Percentiles rank a stretch among this genome's conserved stretches.
These are phyloP conservation scores for Vinca minor DNA, from an alignment of 257 asterid species.

Conservation along the genomic window DNA sequence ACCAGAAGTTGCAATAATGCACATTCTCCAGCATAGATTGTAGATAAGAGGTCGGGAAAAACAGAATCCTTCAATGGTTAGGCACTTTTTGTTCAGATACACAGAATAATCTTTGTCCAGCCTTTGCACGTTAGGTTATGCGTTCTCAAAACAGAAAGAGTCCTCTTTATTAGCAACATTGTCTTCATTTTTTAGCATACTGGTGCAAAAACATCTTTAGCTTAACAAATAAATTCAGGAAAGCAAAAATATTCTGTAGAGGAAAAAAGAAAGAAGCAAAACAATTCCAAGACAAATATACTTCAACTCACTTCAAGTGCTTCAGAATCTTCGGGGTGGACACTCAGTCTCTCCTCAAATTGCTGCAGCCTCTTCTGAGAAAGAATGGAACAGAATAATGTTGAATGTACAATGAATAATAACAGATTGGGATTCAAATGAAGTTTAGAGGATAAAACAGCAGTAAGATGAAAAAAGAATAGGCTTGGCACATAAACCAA, in stretches of 20 bases:
- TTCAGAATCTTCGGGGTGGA: slow-evolving; percentile 58
- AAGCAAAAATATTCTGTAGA: neutral
- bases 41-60: neutral
- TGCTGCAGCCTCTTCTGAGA: slow-evolving; percentile 69
- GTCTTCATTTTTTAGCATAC: neutral
- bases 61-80: neutral
- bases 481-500: neutral
- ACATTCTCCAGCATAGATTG: neutral
- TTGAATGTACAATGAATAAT: slow-evolving; percentile 13
- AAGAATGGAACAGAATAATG: slow-evolving; percentile 15
- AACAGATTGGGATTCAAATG: neutral
- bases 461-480: neutral
- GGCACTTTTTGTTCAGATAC: neutral
- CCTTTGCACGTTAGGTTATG: neutral
- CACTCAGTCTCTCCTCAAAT: slow-evolving; percentile 58
- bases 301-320: slow-evolving; percentile 77
- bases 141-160: neutral
- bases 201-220: neutral
- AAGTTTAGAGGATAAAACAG: neutral
- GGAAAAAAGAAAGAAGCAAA: neutral
- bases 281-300: neutral
- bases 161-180: neutral
- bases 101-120: neutral
- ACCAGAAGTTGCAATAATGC: neutral
- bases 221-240: neutral